These are phyloP conservation scores for Apiospora hydei DNA, from an alignment of 2,329 filamentous ascomycete genomes.

Conservation along the genomic window DNA sequence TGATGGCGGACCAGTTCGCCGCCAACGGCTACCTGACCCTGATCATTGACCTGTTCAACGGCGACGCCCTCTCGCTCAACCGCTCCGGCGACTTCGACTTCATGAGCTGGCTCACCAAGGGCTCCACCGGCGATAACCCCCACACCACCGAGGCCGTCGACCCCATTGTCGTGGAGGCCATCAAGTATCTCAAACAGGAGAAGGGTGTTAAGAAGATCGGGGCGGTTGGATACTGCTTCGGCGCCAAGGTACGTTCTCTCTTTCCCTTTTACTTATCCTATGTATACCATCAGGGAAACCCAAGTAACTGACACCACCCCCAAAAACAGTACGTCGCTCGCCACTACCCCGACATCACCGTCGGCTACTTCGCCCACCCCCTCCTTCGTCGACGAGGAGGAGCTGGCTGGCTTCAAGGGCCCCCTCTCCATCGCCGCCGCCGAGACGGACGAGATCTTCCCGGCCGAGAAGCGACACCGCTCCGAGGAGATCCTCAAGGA, in stretches of 20 bases:
- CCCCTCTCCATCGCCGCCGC: constrained; percentile 72
- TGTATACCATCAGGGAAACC: no score
- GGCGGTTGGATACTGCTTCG: constrained; percentile 77
- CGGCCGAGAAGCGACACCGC: constrained; percentile 67
- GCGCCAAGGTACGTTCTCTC: constrained; percentile 64
- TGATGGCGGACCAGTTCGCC: constrained; percentile 78
- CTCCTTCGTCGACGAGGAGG: constrained; percentile 73
- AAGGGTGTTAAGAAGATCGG: constrained; percentile 66
- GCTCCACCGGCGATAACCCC: constrained; percentile 56
- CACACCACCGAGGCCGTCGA: constrained; percentile 55
- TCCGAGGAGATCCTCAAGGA: constrained; percentile 69
- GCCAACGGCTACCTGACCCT: constrained; percentile 74
- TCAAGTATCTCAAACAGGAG: constrained; percentile 65
- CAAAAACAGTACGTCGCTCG: constrained; percentile 69
- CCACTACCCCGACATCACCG: constrained; percentile 71
- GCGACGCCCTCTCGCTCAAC: constrained; percentile 66
- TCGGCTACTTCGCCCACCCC: constrained; percentile 81
- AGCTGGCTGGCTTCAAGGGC: constrained; percentile 70
- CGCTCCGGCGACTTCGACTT: constrained; percentile 52
- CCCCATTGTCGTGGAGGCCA: constrained; percentile 55
- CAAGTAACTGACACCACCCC: constrained; percentile 14
- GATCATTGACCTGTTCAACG: constrained; percentile 75
- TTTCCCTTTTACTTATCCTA: not conserved
- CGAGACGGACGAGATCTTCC: constrained; percentile 72
- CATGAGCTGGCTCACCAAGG: constrained; percentile 51